Base-by-base conservation (phyloP, 495 filamentous ascomycete genomes). In the Sordaria brevicollis region DNA sequence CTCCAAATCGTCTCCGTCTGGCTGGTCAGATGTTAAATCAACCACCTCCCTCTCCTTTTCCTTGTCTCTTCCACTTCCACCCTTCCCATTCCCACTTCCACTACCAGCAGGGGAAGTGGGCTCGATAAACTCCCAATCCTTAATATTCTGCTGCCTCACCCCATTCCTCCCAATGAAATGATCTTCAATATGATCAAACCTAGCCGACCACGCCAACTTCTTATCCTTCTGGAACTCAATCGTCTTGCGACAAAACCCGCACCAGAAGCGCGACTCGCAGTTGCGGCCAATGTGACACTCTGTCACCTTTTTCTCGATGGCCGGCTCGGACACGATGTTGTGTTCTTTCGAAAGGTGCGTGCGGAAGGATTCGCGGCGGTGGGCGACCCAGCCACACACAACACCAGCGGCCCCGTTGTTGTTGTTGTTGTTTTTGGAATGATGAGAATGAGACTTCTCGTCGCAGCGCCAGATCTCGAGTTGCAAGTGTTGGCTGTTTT, bases 181-280 rank as follows among this genome's bases (percentile, higher is more conserved):
- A 67, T 88, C 82, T 71, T 93, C 93, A 65, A 97, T 94, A 78
- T 98, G 94, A 75, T 95, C 88, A 75, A 93, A 94, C 4, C 94
- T 84, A 76, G 92, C 90, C 68, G 91, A 88, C 85, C 87, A 89
- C 0, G 89, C 90, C 17, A 83, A 86, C 3, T 84, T 72, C 0
- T 86, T 87, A 8, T 82, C 79, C 19, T 82, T 83, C 39, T 84
- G 78, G 15, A 93, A 81, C 17, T 81, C 75, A 11, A 93, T 81
- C 7, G 89, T 83, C 13, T 79, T 76, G 38, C 78, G 76, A 76
- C 94, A 97, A 75, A 97, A 96, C 0, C 94, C 94, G 73, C 94
- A 98, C 93, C 93, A 97, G 78, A 94, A 97, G 6, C 86, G 83
- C 17, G 81, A 79, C 69, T 91, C 87, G 38, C 84, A 87, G 70